phyloP scores from a whole-genome alignment of 345 rosid genomes.

The Melaleuca alternifolia region DNA sequence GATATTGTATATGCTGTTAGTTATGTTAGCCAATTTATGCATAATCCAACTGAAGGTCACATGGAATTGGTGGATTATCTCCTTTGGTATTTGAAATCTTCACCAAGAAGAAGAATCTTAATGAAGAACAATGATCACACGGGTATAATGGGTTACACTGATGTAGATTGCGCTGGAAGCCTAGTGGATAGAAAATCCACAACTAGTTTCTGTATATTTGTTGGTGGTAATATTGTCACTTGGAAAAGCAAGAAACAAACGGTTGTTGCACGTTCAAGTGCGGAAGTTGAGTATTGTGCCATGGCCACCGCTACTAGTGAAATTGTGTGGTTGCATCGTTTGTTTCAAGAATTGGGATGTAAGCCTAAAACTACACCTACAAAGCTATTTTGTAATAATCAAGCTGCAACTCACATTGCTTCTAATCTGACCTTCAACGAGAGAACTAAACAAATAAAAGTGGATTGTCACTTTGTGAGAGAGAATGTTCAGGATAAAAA shows the following conservation, averaged over 20 bases:
- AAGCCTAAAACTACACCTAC: too few species aligned
- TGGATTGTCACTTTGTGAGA: neutral
- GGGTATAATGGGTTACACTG: neutral
- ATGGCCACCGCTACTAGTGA: too few species aligned
- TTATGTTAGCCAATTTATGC: too few species aligned
- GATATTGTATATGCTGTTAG: too few species aligned
- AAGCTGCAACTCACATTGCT: too few species aligned
- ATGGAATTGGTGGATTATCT: neutral
- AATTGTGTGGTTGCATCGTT: too few species aligned
- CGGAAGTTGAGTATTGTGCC: too few species aligned
- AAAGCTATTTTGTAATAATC: too few species aligned
- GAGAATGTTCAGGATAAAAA: neutral
- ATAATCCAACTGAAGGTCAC: neutral
- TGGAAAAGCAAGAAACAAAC: neutral
- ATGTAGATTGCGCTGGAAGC: neutral
- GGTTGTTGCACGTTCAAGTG: neutral
- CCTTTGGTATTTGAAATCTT: neutral
- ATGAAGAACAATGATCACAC: neutral
- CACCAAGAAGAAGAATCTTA: too few species aligned
- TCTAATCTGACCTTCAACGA: fast-evolving
- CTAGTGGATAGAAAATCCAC: neutral
- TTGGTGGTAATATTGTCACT: neutral
- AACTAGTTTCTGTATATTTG: neutral
- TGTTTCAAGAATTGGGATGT: too few species aligned
- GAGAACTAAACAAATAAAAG: neutral